phyloP scores from a whole-genome alignment of 1,284 basidiomycete species.

The Schizophyllum commune region DNA sequence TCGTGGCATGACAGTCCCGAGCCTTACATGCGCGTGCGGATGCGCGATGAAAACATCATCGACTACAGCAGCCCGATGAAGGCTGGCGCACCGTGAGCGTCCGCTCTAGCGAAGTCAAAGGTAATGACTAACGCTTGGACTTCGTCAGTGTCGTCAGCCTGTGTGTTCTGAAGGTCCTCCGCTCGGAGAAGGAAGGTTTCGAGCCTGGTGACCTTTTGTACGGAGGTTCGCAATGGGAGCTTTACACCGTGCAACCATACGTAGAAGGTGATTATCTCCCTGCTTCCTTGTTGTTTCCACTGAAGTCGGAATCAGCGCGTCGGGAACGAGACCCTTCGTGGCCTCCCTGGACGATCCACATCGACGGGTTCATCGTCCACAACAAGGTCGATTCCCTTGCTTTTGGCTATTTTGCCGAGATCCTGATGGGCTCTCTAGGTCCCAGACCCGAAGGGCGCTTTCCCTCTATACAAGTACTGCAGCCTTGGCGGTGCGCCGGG shows the following conservation, averaged over 20 bases:
- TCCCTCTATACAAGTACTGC: conserved; percentile 17
- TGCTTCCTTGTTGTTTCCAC: background rate
- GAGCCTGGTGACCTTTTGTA: conserved; percentile 14
- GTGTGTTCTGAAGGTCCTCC: conserved; percentile 15
- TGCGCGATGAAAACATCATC: conserved; percentile 12
- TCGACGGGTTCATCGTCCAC: background rate
- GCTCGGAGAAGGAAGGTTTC: conserved; percentile 13
- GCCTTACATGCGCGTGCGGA: conserved; percentile 15
- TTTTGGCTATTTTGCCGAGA: conserved; percentile 7
- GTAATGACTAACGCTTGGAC: no score
- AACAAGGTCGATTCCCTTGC: background rate
- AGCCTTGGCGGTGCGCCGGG: conserved; percentile 18
- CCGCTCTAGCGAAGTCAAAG: no score
- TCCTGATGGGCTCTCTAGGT: conserved; percentile 17
- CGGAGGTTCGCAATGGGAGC: conserved; percentile 18
- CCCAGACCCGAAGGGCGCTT: conserved; percentile 18
- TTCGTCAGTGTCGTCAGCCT: conserved; percentile 15
- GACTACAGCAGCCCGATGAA: conserved; percentile 14
- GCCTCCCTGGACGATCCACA: background rate
- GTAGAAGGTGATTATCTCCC: conserved; percentile 11
- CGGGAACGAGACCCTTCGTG: background rate
- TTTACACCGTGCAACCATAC: conserved; percentile 21
- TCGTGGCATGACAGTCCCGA: conserved; percentile 6
- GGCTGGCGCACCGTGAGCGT: conserved; percentile 8
- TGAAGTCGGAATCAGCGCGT: background rate